Evolutionary conservation across 2,329 filamentous ascomycete genomes (phyloP).

Genomic region (Rutstroemia sp.): DNA sequence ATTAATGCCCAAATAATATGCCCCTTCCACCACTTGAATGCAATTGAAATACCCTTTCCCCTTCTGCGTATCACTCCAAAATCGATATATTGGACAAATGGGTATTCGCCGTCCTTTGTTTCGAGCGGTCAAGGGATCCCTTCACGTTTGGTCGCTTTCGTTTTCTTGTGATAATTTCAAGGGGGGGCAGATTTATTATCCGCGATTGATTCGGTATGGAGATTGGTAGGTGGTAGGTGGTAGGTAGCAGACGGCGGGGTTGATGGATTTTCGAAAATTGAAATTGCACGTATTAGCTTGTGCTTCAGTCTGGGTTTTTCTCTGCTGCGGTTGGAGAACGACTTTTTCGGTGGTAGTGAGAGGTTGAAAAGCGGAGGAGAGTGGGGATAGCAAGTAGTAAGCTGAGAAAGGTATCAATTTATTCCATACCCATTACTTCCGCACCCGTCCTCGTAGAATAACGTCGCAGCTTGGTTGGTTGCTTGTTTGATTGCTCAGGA

Average conservation of each 20-base stretch:
- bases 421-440: neutral
- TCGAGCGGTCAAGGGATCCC: neutral
- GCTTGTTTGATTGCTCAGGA: neutral
- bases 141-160: neutral
- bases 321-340: too few relatives aligned
- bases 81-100: conserved; percentile 12
- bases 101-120: conserved; percentile 6
- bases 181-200: neutral
- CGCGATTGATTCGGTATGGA: neutral
- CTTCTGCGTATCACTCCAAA: conserved; percentile 9
- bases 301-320: too few relatives aligned
- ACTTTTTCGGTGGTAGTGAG: too few relatives aligned
- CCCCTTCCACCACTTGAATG: conserved; percentile 4
- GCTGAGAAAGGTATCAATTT: conserved; percentile 8
- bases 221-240: neutral
- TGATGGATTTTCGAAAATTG: neutral
- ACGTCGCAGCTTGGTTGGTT: neutral
- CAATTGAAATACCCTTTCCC: conserved; percentile 8
- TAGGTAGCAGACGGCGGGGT: neutral
- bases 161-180: neutral
- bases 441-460: too few relatives aligned
- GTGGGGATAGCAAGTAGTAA: neutral
- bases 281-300: conserved; percentile 2
- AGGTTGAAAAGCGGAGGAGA: neutral
- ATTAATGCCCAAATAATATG: conserved; percentile 26